phyloP scores from a whole-genome alignment of 345 rosid species.

The Arabis alpina region DNA sequence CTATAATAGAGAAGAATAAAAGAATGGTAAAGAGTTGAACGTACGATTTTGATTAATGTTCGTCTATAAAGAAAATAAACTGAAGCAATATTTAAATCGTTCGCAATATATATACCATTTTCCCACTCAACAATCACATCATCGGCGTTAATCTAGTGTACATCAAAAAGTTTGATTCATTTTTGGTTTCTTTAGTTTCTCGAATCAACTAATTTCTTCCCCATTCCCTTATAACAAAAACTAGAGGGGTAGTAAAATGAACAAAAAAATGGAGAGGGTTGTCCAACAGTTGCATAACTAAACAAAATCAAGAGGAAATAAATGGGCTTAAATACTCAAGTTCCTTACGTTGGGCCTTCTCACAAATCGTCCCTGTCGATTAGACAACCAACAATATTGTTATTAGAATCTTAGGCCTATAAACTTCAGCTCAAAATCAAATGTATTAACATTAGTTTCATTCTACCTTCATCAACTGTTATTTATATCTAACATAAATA shows the following conservation, averaged over 20 bases:
- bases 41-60: too few species aligned
- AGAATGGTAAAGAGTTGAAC: too few species aligned
- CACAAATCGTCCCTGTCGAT: slow-evolving; percentile 40
- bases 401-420: not conserved
- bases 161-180: not conserved
- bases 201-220: slow-evolving; percentile 22
- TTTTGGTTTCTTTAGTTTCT: not conserved
- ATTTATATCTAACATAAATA: not conserved
- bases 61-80: too few species aligned
- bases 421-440: slow-evolving; percentile 1
- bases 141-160: slow-evolving; percentile 4
- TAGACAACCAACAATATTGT: not conserved
- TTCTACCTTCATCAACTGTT: too few species aligned
- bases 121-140: not conserved
- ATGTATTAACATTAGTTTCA: not conserved
- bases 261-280: not conserved
- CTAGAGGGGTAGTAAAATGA: not conserved
- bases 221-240: slow-evolving; percentile 21
- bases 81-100: too few species aligned
- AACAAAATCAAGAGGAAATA: slow-evolving; percentile 5
- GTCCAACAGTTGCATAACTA: not conserved
- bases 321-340: not conserved
- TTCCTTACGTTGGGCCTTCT: slow-evolving; percentile 28
- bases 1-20: too few species aligned
- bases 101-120: too few species aligned